A percentile compares a stretch with the other conserved stretches of the same genome.
Evolutionary conservation across 148 eudicot genomes (phyloP).

Genomic region (Camellia japonica): DNA sequence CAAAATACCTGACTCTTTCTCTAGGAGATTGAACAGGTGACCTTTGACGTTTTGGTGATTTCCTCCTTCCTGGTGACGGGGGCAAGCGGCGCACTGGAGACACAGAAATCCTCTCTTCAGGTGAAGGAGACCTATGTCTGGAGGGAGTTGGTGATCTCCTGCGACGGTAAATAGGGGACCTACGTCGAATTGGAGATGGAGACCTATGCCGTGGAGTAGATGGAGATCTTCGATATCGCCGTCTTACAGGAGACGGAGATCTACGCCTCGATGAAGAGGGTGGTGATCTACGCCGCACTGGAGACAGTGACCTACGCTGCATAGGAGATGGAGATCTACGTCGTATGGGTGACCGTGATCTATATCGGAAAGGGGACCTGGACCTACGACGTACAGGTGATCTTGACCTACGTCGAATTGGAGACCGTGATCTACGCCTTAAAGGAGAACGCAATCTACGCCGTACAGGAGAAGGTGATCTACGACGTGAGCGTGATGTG

Average conservation of each 20-base stretch:
- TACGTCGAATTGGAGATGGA: slow-evolving; percentile 41
- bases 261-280: slow-evolving; percentile 17
- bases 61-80: slow-evolving; percentile 40
- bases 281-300: slow-evolving; percentile 28
- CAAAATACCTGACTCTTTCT: slow-evolving; percentile 52
- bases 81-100: slow-evolving; percentile 41
- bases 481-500: slow-evolving; percentile 25
- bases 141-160: slow-evolving; percentile 44
- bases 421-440: slow-evolving; percentile 32
- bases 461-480: slow-evolving; percentile 32
- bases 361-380: slow-evolving; percentile 38
- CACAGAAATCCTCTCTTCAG: slow-evolving; percentile 39
- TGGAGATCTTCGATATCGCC: slow-evolving; percentile 44
- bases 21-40: slow-evolving; percentile 52
- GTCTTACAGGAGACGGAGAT: slow-evolving; percentile 46
- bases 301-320: slow-evolving; percentile 23
- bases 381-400: slow-evolving; percentile 41
- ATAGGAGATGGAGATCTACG: slow-evolving; percentile 35
- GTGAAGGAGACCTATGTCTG: slow-evolving; percentile 45
- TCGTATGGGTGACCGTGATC: slow-evolving; percentile 35
- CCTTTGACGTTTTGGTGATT: slow-evolving; percentile 38
- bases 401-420: slow-evolving; percentile 36
- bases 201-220: slow-evolving; percentile 44
- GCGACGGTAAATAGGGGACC: slow-evolving; percentile 42
- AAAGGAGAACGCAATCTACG: slow-evolving; percentile 36